Conservation (phyloP, 768 basidiomycete genomes). For the Imleria badia region DNA sequence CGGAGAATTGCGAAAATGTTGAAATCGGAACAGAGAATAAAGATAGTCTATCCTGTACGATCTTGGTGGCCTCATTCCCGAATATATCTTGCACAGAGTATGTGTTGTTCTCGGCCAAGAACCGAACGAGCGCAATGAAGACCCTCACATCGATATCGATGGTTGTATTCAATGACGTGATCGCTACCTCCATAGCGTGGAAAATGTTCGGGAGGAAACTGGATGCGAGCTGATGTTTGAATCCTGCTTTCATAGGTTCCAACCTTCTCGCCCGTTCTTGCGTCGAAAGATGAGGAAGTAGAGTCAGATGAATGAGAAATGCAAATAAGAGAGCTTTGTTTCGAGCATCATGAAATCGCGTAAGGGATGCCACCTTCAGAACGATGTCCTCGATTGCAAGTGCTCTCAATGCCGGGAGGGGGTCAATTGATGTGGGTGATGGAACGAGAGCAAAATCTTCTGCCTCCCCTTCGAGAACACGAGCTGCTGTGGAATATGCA, state of each 20-base stretch:
- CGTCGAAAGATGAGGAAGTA: slow-evolving; percentile 39
- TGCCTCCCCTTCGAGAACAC: slow-evolving; percentile 6
- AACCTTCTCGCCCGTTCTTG: slow-evolving; percentile 40
- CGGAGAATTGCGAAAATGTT: slow-evolving; percentile 19
- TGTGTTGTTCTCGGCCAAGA: slow-evolving; percentile 27
- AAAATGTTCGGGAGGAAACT: slow-evolving; percentile 44
- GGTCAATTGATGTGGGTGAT: background rate
- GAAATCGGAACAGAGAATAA: slow-evolving; percentile 16
- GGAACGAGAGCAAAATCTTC: background rate
- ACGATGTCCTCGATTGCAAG: slow-evolving; percentile 6
- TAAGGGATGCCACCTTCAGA: slow-evolving; percentile 6
- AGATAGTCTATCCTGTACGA: slow-evolving; percentile 25
- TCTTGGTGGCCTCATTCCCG: slow-evolving; percentile 24
- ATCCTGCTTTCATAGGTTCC: slow-evolving; percentile 25
- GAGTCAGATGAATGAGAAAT: slow-evolving; percentile 39
- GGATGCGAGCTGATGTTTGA: slow-evolving; percentile 34
- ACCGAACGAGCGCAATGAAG: slow-evolving; percentile 45
- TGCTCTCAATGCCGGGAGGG: background rate
- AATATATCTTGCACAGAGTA: slow-evolving; percentile 28
- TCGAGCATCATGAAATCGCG: background rate
- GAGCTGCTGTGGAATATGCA: slow-evolving; percentile 8
- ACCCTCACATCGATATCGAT: slow-evolving; percentile 57
- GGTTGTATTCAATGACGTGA: slow-evolving; percentile 20
- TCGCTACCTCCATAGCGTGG: slow-evolving; percentile 27
- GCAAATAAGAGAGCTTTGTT: slow-evolving; percentile 31